Evolutionary conservation across 192 early-diverging fungal genomes (phyloP).

Genomic region (Rhizophagus clarus): DNA sequence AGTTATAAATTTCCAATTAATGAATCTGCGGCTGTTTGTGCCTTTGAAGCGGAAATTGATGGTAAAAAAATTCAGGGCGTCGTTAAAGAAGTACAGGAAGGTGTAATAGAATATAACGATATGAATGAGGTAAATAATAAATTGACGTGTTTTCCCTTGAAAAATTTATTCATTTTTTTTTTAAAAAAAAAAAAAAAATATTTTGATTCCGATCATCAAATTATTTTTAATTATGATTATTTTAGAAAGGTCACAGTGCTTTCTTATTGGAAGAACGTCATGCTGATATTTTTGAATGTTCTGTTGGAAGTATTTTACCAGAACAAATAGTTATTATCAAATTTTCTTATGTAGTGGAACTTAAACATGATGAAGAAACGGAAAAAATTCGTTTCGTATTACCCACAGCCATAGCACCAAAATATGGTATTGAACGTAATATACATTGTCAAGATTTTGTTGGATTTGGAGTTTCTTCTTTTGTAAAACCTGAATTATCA

Average conservation of each 20-base stretch:
- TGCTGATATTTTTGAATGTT: conserved; percentile 49
- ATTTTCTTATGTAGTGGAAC: conserved; percentile 52
- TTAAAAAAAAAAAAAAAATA: background rate
- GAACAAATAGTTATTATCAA: conserved; percentile 37
- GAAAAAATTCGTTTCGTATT: conserved; percentile 51
- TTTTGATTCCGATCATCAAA: background rate
- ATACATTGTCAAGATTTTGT: background rate
- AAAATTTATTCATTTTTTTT: too few relatives aligned
- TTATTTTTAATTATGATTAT: background rate
- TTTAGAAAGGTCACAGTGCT: conserved; percentile 18
- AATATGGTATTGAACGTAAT: conserved; percentile 35
- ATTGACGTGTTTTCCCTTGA: too few relatives aligned
- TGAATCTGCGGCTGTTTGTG: conserved; percentile 23
- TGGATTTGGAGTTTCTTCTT: background rate
- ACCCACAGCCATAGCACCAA: conserved; percentile 43
- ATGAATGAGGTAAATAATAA: background rate
- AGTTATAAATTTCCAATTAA: conserved; percentile 24
- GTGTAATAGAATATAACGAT: conserved; percentile 2
- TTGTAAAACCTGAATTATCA: background rate
- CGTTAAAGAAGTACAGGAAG: conserved; percentile 23
- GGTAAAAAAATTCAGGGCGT: conserved; percentile 18
- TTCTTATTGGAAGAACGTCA: conserved; percentile 21
- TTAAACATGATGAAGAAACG: conserved; percentile 46
- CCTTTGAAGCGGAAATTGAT: conserved; percentile 30
- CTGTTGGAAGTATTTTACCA: conserved; percentile 49